Evolutionary conservation across 768 basidiomycete genomes (phyloP).

Genomic region (Kockovaella imperatae): DNA sequence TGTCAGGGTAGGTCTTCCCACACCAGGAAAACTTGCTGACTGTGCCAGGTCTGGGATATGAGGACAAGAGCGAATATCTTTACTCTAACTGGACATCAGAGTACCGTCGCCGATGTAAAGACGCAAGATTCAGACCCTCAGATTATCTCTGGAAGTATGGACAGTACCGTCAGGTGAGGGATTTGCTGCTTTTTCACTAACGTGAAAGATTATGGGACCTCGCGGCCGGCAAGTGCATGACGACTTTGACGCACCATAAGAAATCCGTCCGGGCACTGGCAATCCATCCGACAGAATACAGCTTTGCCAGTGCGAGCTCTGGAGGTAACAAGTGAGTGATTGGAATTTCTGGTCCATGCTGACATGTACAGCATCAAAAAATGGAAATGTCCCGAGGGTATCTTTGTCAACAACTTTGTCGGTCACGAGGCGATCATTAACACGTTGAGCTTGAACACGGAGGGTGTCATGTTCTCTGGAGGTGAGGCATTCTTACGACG

Average conservation of each 20-base stretch:
- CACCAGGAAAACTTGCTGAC: background rate
- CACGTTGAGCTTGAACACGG: conserved; percentile 82
- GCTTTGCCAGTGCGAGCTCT: conserved; percentile 87
- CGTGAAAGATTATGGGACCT: conserved; percentile 79
- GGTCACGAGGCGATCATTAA: conserved; percentile 99
- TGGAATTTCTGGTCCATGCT: conserved; percentile 1
- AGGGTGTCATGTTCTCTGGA: conserved; percentile 95
- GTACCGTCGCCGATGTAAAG: conserved; percentile 88
- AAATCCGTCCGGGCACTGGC: conserved; percentile 91
- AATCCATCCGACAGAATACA: conserved; percentile 92
- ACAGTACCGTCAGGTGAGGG: conserved; percentile 79
- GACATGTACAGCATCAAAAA: conserved; percentile 66
- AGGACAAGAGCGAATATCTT: conserved; percentile 93
- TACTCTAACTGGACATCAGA: conserved; percentile 85
- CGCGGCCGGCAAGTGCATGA: conserved; percentile 93
- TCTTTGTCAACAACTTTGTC: conserved; percentile 90
- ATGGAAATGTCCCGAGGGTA: conserved; percentile 96
- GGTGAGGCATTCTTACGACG: conserved; percentile 51
- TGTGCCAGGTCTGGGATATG: conserved; percentile 89
- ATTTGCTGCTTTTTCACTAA: conserved; percentile 6
- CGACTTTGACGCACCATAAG: conserved; percentile 97
- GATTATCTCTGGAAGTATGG: conserved; percentile 97
- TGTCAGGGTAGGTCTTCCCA: conserved; percentile 55
- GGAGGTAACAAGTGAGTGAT: conserved; percentile 76
- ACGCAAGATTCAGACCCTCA: conserved; percentile 97